Base-by-base conservation (phyloP, 1,284 basidiomycete species). In the Sporisorium iseilematis-ciliati region DNA sequence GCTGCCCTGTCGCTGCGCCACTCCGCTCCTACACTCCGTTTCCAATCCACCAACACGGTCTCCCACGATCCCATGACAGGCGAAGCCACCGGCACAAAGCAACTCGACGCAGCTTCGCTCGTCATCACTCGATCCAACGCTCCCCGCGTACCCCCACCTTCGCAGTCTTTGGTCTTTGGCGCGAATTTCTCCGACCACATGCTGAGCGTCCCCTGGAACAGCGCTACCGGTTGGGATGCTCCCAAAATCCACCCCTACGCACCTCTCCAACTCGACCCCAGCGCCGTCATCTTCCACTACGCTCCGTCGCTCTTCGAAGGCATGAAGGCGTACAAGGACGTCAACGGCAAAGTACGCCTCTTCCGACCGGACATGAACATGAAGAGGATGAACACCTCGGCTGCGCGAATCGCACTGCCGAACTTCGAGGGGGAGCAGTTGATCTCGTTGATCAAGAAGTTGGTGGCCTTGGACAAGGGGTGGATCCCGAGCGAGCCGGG, bases 351-450 rank as follows among this genome's bases (percentile, higher is more conserved):
- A 55, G 90, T 97, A 14, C 91, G 93, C 14, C 87, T 99, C 69
- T 99, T 99, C 89, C 89, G 97, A 56, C 97, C 97, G 1, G 94
- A 99, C 85, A 96, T 95, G 82, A 99, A 99, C 88, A 98, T 99
- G 95, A 88, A 88, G 31, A 89, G 93, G 23, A 88, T 95, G 84
- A 87, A 88, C 26, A 86, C 87, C 5, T 93, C 91, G 75, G 93
- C 93, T 18, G 72, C 72, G 7, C 72, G 84, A 23, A 87, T 94
- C 65, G 91, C 92, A 25, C 86, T 95, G 49, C 93, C 93, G 7
- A 91, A 88, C 0, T 98, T 98, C 84, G 88, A 97, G 80, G 92
- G 91, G 7, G 90, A 91, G 51, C 90, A 91, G 21, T 87, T 97
- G 21, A 88, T 93, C 12, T 90, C 93, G 76, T 88, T 96, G 62